Percentiles rank a stretch among this genome's conserved stretches.
phyloP scores from a whole-genome alignment of 768 basidiomycete genomes.

The Lentinula aciculospora region DNA sequence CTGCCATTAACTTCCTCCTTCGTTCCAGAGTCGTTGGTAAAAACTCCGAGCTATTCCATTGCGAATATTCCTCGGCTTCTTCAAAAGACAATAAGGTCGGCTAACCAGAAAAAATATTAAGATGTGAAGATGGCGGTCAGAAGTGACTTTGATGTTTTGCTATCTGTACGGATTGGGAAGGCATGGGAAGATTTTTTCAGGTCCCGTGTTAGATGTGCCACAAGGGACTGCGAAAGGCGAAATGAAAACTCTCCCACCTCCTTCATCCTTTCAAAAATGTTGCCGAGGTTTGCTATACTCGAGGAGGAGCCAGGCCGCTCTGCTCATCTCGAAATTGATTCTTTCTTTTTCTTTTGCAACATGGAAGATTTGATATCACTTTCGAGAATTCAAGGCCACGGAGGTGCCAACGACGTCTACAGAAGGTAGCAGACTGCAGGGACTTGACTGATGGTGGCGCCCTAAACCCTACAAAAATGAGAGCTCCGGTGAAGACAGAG shows the following conservation, averaged over 20 bases:
- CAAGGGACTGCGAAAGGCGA: not conserved
- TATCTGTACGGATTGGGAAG: not conserved
- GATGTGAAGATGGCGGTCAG: not conserved
- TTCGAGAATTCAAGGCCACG: not conserved
- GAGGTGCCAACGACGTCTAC: not conserved
- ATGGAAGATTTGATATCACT: not conserved
- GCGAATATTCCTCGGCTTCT: constrained; percentile 2
- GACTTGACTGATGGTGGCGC: not conserved
- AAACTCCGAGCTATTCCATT: constrained; percentile 3
- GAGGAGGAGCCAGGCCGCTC: not conserved
- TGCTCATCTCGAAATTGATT: not conserved
- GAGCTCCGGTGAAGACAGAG: too few species aligned
- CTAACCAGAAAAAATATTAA: not conserved
- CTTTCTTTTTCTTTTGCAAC: not conserved
- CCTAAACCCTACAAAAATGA: not conserved
- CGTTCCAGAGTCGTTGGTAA: not conserved
- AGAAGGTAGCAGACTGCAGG: not conserved
- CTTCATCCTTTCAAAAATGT: not conserved
- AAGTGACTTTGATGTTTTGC: not conserved
- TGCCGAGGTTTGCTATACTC: not conserved
- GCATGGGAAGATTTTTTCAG: not conserved
- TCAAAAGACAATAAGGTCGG: constrained; percentile 7
- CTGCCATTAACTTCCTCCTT: not conserved
- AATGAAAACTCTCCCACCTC: constrained; percentile 2
- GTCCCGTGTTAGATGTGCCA: constrained; percentile 5